phyloP scores from a whole-genome alignment of 306 rosid genomes.

The Pterocarpus santalinus region DNA sequence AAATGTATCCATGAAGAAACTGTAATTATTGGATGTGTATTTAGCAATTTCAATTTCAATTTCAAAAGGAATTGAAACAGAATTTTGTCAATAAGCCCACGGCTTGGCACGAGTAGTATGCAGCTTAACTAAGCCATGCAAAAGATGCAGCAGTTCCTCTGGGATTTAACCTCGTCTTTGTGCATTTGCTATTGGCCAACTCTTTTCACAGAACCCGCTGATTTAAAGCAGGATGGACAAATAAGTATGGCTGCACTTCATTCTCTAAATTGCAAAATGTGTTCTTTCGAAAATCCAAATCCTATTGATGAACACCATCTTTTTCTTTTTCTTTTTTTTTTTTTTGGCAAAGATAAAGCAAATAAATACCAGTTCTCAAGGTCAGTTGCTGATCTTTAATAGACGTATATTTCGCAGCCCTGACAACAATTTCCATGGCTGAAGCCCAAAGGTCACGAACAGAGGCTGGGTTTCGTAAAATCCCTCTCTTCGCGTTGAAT shows the following conservation, averaged over 20 bases:
- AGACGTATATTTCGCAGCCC: no score
- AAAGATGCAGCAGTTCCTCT: background rate
- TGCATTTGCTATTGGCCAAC: background rate
- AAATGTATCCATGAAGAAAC: background rate
- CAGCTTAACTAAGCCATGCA: background rate
- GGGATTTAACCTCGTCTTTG: background rate
- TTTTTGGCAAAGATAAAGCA: background rate
- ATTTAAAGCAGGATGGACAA: background rate
- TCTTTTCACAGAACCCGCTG: background rate
- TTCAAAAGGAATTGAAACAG: background rate
- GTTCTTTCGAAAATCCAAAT: background rate
- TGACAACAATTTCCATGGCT: no score
- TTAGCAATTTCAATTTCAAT: background rate
- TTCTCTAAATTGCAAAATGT: background rate
- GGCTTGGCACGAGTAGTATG: background rate
- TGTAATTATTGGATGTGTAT: background rate
- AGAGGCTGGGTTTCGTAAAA: background rate
- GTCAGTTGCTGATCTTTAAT: no score
- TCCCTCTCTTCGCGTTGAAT: background rate
- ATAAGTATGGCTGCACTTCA: background rate
- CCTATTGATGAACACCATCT: background rate
- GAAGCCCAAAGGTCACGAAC: background rate
- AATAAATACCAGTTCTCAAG: no score
- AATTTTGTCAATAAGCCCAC: background rate
- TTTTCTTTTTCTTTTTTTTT: no score